Conservation (phyloP, 306 rosid genomes). For the Ammopiptanthus mongolicus region DNA sequence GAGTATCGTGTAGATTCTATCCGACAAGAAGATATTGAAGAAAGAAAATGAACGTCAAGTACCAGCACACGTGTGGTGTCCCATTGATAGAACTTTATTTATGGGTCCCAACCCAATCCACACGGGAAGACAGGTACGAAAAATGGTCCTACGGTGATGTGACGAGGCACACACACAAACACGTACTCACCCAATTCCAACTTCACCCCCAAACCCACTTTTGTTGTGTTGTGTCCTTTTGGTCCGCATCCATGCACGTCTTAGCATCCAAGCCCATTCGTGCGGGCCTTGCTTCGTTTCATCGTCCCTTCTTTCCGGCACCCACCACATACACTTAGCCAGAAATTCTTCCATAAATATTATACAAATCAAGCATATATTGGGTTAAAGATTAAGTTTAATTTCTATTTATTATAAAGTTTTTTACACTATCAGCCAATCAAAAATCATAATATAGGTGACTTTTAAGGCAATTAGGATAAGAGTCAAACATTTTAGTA, state of each 20-base stretch:
- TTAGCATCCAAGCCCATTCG: constrained; percentile 27
- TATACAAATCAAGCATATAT: too few species aligned
- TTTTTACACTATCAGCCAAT: too few species aligned
- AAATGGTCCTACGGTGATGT: constrained; percentile 12
- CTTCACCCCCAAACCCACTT: background rate
- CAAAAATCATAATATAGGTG: too few species aligned
- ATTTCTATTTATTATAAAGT: too few species aligned
- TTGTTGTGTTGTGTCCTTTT: constrained; percentile 9
- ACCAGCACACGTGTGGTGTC: constrained; percentile 31
- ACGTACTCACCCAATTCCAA: background rate
- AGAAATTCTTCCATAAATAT: too few species aligned
- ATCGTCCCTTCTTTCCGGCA: background rate
- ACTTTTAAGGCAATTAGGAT: too few species aligned
- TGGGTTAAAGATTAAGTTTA: too few species aligned
- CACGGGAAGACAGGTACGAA: constrained; percentile 5
- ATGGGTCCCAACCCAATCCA: background rate
- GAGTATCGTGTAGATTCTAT: background rate
- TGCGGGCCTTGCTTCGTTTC: background rate
- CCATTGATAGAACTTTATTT: background rate
- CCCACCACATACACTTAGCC: background rate
- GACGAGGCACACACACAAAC: background rate
- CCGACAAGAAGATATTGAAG: background rate
- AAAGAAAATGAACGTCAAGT: background rate
- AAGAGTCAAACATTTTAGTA: too few species aligned
- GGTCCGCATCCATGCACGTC: constrained; percentile 25